These are phyloP conservation scores for Neoconidiobolus thromboides DNA, from an alignment of 371 early-diverging fungal genomes.

Conservation along the genomic window DNA sequence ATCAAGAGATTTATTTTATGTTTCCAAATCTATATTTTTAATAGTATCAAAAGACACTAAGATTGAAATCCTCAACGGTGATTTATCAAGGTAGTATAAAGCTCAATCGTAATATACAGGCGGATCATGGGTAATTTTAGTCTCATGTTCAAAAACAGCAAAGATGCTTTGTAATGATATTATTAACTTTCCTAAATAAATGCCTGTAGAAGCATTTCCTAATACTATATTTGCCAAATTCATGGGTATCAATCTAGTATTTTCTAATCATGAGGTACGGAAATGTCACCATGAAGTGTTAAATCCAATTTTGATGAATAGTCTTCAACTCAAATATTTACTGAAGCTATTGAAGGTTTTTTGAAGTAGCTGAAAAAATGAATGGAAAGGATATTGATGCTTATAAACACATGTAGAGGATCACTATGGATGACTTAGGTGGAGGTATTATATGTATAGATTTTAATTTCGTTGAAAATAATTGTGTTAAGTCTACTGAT, in stretches of 20 bases:
- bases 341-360: background rate
- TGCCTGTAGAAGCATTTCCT: background rate
- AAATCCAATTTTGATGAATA: conserved; percentile 11
- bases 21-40: too few relatives aligned
- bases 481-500: background rate
- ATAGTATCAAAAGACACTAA: too few relatives aligned
- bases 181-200: background rate
- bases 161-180: background rate
- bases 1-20: too few relatives aligned
- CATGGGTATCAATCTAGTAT: background rate
- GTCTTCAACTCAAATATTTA: background rate
- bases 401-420: background rate
- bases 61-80: too few relatives aligned
- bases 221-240: background rate
- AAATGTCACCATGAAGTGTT: conserved; percentile 5
- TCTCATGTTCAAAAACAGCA: background rate
- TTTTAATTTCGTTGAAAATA: background rate
- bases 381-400: conserved; percentile 15
- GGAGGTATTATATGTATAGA: background rate
- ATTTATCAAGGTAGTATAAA: too few relatives aligned
- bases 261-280: background rate
- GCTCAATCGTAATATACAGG: too few relatives aligned
- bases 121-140: background rate
- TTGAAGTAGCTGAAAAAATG: background rate
- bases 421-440: background rate